A percentile compares a stretch with the other conserved stretches of the same genome.
Conservation (phyloP, 2,329 filamentous ascomycete species). For the Pyricularia grisea region DNA sequence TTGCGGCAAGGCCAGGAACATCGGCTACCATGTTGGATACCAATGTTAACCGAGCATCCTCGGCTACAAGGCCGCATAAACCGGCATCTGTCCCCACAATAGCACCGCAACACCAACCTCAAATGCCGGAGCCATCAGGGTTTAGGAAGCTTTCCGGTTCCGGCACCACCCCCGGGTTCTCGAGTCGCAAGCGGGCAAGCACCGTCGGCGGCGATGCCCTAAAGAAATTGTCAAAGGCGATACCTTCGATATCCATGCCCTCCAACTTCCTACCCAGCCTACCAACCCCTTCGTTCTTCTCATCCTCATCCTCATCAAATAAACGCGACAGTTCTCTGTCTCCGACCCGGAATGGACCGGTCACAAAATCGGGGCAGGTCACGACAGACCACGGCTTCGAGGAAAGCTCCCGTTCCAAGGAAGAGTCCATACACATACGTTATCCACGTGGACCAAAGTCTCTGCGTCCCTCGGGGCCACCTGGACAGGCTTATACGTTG, state of each 20-base stretch:
- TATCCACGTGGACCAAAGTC: background rate
- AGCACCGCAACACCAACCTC: background rate
- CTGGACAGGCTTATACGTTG: constrained; percentile 24
- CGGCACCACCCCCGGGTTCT: background rate
- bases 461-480: constrained; percentile 11
- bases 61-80: background rate
- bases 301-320: constrained; percentile 23
- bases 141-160: background rate
- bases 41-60: background rate
- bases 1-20: background rate
- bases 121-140: background rate
- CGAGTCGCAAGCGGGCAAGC: constrained; percentile 29
- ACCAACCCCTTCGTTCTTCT: constrained; percentile 27
- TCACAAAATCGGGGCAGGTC: background rate
- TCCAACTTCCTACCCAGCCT: constrained; percentile 26
- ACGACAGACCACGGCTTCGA: background rate
- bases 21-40: background rate
- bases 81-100: background rate
- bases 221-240: constrained; percentile 44
- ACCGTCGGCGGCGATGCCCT: constrained; percentile 49
- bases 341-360: constrained; percentile 14
- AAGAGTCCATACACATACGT: background rate
- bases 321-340: constrained; percentile 10
- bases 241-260: constrained; percentile 45
- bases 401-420: background rate